phyloP scores from a whole-genome alignment of 1,284 basidiomycete genomes.

The Kalmanozyma brasiliensis region DNA sequence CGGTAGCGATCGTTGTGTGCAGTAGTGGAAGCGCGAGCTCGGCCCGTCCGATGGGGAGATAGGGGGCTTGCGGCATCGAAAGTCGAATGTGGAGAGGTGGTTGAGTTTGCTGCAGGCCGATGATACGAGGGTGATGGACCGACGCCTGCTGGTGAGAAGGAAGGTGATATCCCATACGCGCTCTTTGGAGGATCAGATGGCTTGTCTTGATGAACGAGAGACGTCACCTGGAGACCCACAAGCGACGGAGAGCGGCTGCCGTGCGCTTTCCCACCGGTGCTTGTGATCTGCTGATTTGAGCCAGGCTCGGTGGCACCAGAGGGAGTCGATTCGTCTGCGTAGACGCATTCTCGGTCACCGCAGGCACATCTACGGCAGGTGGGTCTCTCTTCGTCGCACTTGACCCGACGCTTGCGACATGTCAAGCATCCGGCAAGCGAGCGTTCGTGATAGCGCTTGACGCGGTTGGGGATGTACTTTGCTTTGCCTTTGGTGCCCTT shows the following conservation, averaged over 20 bases:
- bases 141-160: conserved; percentile 12
- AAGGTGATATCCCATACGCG: neutral
- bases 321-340: conserved; percentile 12
- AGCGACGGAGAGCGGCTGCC: neutral
- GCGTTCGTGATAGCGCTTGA: conserved; percentile 47
- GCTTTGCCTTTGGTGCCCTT: conserved; percentile 46
- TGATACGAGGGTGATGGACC: conserved; percentile 2
- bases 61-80: conserved; percentile 6
- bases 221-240: conserved; percentile 30
- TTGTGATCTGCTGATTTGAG: neutral
- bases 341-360: conserved; percentile 41
- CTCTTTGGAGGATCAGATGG: conserved; percentile 1
- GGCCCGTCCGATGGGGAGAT: conserved; percentile 8
- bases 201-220: conserved; percentile 19
- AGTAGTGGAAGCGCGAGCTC: conserved; percentile 20
- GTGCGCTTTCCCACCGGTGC: neutral
- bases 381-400: conserved; percentile 41
- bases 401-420: conserved; percentile 43
- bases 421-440: conserved; percentile 42
- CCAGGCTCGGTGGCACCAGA: neutral
- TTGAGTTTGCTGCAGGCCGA: neutral
- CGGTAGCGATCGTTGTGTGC: conserved; percentile 28
- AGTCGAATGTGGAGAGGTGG: conserved; percentile 20
- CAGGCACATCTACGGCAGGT: conserved; percentile 35
- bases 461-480: conserved; percentile 40